Evolutionary conservation across 768 basidiomycete genomes (phyloP).

Genomic region (Boletus insuetus): DNA sequence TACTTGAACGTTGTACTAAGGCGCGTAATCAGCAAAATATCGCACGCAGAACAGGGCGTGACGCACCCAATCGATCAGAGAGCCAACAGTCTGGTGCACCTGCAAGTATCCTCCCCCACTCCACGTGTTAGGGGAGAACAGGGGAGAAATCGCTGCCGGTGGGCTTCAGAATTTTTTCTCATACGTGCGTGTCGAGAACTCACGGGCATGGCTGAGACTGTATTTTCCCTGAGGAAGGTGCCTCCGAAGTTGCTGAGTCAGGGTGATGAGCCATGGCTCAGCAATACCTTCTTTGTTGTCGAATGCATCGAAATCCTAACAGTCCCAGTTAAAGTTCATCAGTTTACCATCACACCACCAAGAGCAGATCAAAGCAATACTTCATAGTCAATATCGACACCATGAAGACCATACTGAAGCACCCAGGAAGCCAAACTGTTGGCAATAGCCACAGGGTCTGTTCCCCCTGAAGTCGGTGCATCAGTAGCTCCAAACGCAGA

Average conservation of each 20-base stretch:
- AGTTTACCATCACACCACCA: not conserved
- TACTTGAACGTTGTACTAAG: constrained; percentile 1
- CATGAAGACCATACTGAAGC: not conserved
- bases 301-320: constrained; percentile 56
- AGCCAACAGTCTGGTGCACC: constrained; percentile 38
- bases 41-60: not conserved
- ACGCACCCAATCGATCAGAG: constrained; percentile 43
- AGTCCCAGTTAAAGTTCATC: not conserved
- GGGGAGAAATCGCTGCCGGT: constrained; percentile 37
- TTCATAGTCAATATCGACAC: not conserved
- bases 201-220: constrained; percentile 36
- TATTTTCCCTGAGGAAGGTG: constrained; percentile 32
- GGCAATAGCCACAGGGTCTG: not conserved
- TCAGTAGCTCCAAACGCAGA: not conserved
- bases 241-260: constrained; percentile 31
- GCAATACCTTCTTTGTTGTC: constrained; percentile 42
- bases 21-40: not conserved
- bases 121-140: constrained; percentile 37
- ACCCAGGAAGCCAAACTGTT: not conserved
- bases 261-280: constrained; percentile 40
- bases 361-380: not conserved
- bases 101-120: constrained; percentile 41
- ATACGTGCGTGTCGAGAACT: constrained; percentile 5
- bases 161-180: not conserved
- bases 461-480: not conserved